Evolutionary conservation across 208 protist species (phyloP), one percentile per base, ranked within the genome.

Genomic region (Tetramitus jugosus): DNA sequence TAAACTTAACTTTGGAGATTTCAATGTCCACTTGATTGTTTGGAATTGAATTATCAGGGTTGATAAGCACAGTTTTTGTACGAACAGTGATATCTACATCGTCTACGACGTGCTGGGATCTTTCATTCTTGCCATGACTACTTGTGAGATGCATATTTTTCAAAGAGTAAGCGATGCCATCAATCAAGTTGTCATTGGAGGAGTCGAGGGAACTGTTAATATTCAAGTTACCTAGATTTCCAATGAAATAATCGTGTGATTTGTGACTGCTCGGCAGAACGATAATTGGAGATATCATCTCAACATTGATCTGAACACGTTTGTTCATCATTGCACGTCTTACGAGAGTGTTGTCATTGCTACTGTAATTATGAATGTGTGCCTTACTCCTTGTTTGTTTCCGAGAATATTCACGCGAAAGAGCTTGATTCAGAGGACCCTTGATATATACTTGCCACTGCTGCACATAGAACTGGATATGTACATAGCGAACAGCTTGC

Each of bases 151-250:
- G 31, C 3, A 71, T 71, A 31, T 71, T 37, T 13, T 71, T 49
- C 40, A 71, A 46, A 7, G 33, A 33, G 4, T 49, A 7, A 20
- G 10, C 14, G 3, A 71, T 14, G 35, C 35, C 20, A 71, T 71
- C 65, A 0, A 71, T 46, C 0, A 29, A 29, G 1, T 31, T 31
- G 35, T 74, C 23, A 33, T 39, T 23, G 29, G 8, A 33, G 8
- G 8, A 20, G 0, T 20, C 37, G 0, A 74, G n/a, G 26, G 20
- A 29, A 17, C 33, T 74, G 26, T 45, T 23, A 23, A 74, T 43
- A 23, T 33, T 8, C n/a, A 74, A 39, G 20, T 74, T 74, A n/a
- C 67, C 67, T n/a, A 74, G 53, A 53, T 74, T 3, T 6, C 29
- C 42, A 14, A 74, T 3, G 8, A 49, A 49, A 26, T 53, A 39